Evolutionary conservation across 257 asterid species (phyloP).

Genomic region (Nicotiana attenuata): DNA sequence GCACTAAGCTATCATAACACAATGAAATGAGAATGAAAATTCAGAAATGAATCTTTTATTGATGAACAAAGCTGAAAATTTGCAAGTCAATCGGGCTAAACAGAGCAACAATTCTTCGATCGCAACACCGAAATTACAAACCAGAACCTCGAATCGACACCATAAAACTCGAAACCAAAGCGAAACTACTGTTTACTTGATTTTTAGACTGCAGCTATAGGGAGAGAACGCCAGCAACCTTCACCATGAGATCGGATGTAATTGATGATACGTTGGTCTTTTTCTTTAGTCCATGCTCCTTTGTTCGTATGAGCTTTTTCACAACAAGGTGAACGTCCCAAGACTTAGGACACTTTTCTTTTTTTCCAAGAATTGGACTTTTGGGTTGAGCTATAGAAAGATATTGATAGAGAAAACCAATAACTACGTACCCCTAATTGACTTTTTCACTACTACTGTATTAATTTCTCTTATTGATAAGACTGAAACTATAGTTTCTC

Average conservation of each 20-base stretch:
- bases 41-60: too few relatives aligned
- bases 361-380: not conserved
- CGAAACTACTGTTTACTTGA: too few relatives aligned
- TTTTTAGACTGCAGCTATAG: constrained; percentile 95
- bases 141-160: too few relatives aligned
- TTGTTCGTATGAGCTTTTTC: constrained; percentile 93
- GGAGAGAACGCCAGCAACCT: constrained; percentile 99
- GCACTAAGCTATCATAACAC: too few relatives aligned
- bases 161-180: too few relatives aligned
- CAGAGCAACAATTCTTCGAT: too few relatives aligned
- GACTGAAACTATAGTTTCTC: not conserved
- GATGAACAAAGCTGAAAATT: too few relatives aligned
- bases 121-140: too few relatives aligned
- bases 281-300: constrained; percentile 98
- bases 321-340: constrained; percentile 98
- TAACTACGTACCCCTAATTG: not conserved
- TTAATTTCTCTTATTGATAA: not conserved
- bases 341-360: not conserved
- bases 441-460: not conserved
- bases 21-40: too few relatives aligned
- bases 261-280: constrained; percentile 72
- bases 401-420: not conserved
- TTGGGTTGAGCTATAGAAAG: not conserved
- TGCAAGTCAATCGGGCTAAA: too few relatives aligned
- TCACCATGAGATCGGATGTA: constrained; percentile 84